Evolutionary conservation across 306 rosid genomes (phyloP), one percentile per base, ranked within the genome.

Genomic region (Boehmeria nivea): DNA sequence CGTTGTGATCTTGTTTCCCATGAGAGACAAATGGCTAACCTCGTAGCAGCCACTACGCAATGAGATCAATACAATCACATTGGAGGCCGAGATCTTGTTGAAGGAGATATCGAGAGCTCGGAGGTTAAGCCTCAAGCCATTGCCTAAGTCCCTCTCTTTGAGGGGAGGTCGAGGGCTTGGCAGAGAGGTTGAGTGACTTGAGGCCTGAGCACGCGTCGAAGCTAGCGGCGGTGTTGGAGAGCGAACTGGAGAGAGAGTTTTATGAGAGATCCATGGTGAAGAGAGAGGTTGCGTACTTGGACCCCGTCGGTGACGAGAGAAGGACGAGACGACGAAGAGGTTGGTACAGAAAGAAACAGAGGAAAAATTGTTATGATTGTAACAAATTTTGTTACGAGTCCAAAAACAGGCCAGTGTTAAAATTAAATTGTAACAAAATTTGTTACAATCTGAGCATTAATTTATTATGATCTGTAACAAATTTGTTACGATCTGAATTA

Each of bases 191-290:
- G 1, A 91, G 87, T 13, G 67, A 67, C 16, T 75, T 77, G 34
- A 91, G 64, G 37, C 22, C 43, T 1, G 81, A 22, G 62, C 98
- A 91, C 1, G 76, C 33, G 8, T 65, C 31, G 0, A 87, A 63
- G 48, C n/a, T n/a, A n/a, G 17, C 56, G 2, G 91, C 50, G 2
- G 91, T 46, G 8, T 77, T 24, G 0, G 76, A 66, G 6, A 87
- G 15, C 8, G 81, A 64, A 0, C 85, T 88, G n/a, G 87, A 82
- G 37, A 91, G 18, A 5, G 27, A 1, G 78, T 91, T 91, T 1
- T 25, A 68, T 1, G 98, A 72, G 8, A 91, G 98, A 87, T 91
- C 96, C 73, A 91, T 0, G 64, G 72, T 1, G 60, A 73, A 31
- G 34, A 91, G 74, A 11, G 79, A 31, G 54, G 84, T 18, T 58